Percentiles rank a stretch among this genome's conserved stretches.
These are phyloP conservation scores for Plasmodium berghei DNA, from an alignment of 169 alveolate genomes.

Conservation along the genomic window DNA sequence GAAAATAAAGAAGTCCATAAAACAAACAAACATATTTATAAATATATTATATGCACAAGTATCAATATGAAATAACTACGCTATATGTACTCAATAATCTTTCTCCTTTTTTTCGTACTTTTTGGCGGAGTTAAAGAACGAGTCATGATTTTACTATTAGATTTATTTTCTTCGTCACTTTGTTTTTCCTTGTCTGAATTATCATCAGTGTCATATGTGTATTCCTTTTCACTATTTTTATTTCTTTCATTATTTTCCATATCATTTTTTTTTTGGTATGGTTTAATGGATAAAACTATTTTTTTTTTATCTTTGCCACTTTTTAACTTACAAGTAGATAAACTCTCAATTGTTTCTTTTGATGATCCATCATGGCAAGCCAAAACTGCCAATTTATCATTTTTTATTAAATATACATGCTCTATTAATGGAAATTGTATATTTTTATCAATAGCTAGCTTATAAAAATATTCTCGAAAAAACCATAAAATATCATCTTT, in stretches of 20 bases:
- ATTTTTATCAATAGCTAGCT: slow-evolving; percentile 43
- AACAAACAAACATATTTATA: not conserved
- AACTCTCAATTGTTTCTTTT: slow-evolving; percentile 38
- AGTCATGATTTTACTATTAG: slow-evolving; percentile 27
- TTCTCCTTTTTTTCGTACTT: slow-evolving; percentile 33
- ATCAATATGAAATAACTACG: not conserved
- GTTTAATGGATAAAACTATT: slow-evolving; percentile 36
- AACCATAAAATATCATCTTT: slow-evolving; percentile 51
- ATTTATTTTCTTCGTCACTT: slow-evolving; percentile 18
- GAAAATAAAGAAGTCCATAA: not conserved
- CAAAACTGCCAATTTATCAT: slow-evolving; percentile 62
- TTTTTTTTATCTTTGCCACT: slow-evolving; percentile 51
- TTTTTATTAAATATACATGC: slow-evolving; percentile 40
- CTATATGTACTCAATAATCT: not conserved
- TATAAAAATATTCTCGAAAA: slow-evolving; percentile 71
- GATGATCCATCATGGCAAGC: slow-evolving; percentile 68
- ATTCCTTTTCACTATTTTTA: not conserved
- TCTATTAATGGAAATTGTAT: slow-evolving; percentile 47
- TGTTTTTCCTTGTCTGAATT: not conserved
- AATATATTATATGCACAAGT: not conserved
- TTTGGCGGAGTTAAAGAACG: slow-evolving; percentile 55
- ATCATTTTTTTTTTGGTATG: slow-evolving; percentile 43
- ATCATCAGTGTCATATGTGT: not conserved
- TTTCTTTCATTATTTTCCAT: not conserved
- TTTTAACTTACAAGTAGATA: slow-evolving; percentile 23